Percentiles rank a stretch among this genome's conserved stretches.
phyloP scores from a whole-genome alignment of 108 stramenopile species.

The Cyclostephanos tholiformis region DNA sequence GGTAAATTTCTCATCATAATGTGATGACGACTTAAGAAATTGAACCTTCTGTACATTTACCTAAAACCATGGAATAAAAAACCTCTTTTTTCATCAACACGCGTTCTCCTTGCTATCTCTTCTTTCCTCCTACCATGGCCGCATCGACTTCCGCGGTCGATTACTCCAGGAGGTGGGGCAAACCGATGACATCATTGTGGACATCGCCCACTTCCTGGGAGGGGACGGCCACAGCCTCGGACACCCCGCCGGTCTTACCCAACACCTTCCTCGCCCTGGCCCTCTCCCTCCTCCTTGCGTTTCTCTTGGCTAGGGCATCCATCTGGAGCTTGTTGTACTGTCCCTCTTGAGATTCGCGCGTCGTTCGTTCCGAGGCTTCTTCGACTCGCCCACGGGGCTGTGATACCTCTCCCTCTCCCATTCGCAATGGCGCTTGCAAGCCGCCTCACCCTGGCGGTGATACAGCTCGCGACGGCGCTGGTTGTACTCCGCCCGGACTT shows the following conservation, averaged over 20 bases:
- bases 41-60: no score
- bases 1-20: no score
- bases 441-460: constrained; percentile 76
- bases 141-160: constrained; percentile 12
- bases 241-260: background rate
- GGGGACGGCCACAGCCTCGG: background rate
- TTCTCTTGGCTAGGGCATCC: constrained; percentile 69
- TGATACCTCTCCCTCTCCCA: constrained; percentile 80
- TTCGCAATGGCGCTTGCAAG: constrained; percentile 72
- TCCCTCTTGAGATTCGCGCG: constrained; percentile 82
- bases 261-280: constrained; percentile 57
- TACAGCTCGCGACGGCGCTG: constrained; percentile 83
- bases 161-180: background rate
- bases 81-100: background rate
- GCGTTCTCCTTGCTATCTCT: background rate
- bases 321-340: constrained; percentile 70
- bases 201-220: background rate
- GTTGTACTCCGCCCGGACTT: constrained; percentile 80
- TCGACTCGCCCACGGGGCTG: constrained; percentile 52
- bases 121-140: background rate
- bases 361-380: constrained; percentile 72
- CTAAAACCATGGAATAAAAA: no score
- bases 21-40: no score
- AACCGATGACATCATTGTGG: background rate
- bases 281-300: constrained; percentile 75